A percentile compares a stretch with the other conserved stretches of the same genome.
These are phyloP conservation scores for Botrytis squamosa DNA, from an alignment of 2,329 filamentous ascomycete genomes.

Conservation along the genomic window DNA sequence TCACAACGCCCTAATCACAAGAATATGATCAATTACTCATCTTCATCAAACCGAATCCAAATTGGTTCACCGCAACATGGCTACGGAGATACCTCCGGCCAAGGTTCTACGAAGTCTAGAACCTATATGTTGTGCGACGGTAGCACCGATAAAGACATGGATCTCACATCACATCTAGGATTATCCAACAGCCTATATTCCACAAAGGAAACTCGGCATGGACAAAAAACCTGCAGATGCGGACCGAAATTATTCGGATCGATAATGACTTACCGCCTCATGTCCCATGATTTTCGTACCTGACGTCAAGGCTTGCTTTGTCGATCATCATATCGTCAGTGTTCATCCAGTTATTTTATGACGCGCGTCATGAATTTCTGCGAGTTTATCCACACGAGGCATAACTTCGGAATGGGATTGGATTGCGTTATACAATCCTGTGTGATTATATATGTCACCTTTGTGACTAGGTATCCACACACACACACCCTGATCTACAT, in stretches of 20 bases:
- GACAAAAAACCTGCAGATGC: not conserved
- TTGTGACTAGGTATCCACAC: not conserved
- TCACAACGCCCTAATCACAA: not conserved
- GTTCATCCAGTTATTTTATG: slow-evolving; percentile 1
- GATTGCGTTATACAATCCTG: not conserved
- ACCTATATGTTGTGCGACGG: not conserved
- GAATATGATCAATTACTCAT: not conserved
- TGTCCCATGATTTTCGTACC: not conserved
- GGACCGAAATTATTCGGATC: slow-evolving; percentile 1
- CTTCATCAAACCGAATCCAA: not conserved
- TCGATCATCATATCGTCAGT: not conserved
- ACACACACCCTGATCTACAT: no score
- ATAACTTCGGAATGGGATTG: not conserved
- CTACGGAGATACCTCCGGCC: not conserved
- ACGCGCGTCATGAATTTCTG: not conserved
- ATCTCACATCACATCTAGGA: not conserved
- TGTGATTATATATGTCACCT: not conserved
- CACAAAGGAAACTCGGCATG: not conserved
- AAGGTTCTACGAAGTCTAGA: not conserved
- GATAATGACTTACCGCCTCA: not conserved
- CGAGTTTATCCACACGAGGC: not conserved
- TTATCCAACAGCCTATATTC: not conserved
- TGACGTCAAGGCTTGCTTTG: not conserved
- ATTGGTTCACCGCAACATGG: slow-evolving; percentile 1
- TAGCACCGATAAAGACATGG: not conserved